Evolutionary conservation across 192 early-diverging fungal species (phyloP).

Genomic region (Coemansia furcata): DNA sequence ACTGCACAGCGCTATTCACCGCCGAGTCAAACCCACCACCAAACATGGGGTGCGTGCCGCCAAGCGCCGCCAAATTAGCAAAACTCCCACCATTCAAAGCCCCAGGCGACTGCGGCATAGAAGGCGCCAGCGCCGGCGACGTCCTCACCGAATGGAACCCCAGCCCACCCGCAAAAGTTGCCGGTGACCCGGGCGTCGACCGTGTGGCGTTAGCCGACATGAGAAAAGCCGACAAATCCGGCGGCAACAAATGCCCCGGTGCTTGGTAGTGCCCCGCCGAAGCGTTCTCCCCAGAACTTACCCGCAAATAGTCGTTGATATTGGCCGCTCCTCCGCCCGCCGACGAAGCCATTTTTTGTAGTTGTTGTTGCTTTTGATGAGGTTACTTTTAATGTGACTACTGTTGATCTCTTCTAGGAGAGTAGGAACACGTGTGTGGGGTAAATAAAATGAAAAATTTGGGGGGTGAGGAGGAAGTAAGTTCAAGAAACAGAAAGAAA

Average conservation of each 20-base stretch:
- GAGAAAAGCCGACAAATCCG: conserved; percentile 31
- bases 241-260: neutral
- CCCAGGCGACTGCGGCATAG: conserved; percentile 35
- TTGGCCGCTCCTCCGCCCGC: neutral
- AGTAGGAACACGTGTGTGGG: neutral
- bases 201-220: conserved; percentile 11
- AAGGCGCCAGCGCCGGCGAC: conserved; percentile 29
- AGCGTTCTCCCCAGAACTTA: neutral
- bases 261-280: neutral
- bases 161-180: conserved; percentile 16
- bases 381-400: neutral
- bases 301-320: conserved; percentile 5
- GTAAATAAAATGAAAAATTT: neutral
- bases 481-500: conserved; percentile 4
- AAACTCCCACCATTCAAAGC: conserved; percentile 10
- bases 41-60: neutral
- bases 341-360: neutral
- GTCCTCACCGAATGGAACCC: conserved; percentile 43
- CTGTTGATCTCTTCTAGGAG: neutral
- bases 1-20: conserved; percentile 37
- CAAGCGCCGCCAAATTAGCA: conserved; percentile 28
- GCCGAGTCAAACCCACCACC: conserved; percentile 24
- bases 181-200: conserved; percentile 43
- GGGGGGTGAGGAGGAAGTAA: neutral
- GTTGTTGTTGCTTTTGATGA: neutral